Evolutionary conservation across 2,329 filamentous ascomycete species (phyloP).

Genomic region (Capronia americana): DNA sequence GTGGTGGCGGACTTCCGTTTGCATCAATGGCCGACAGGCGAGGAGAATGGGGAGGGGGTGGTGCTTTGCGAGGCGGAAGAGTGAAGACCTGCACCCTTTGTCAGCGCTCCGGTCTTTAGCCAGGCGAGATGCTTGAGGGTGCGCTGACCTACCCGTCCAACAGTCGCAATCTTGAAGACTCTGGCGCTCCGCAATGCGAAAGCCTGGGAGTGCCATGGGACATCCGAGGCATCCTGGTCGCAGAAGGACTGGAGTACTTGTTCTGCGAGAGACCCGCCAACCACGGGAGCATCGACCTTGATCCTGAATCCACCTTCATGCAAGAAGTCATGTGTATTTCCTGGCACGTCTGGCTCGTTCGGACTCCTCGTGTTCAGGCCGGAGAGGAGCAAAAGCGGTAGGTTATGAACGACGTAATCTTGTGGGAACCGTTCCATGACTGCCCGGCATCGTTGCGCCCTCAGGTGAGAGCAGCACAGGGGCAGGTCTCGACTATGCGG

Average conservation of each 20-base stretch:
- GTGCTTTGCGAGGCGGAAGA: constrained; percentile 68
- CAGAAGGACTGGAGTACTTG: constrained; percentile 71
- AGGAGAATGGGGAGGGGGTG: constrained; percentile 61
- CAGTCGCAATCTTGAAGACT: constrained; percentile 72
- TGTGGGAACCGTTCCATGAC: constrained; percentile 55
- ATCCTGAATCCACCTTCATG: constrained; percentile 66
- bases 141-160: constrained; percentile 76
- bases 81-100: constrained; percentile 54
- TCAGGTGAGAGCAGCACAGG: not conserved
- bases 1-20: constrained; percentile 53
- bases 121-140: constrained; percentile 18
- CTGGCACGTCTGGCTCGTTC: constrained; percentile 40
- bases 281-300: constrained; percentile 71
- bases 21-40: constrained; percentile 55
- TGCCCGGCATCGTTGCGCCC: constrained; percentile 24
- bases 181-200: constrained; percentile 56
- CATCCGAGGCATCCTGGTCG: constrained; percentile 66
- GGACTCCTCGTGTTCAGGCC: constrained; percentile 64
- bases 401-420: constrained; percentile 83
- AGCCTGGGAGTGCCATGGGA: constrained; percentile 71
- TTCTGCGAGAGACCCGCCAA: constrained; percentile 70
- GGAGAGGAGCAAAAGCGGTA: constrained; percentile 82
- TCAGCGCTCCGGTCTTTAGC: constrained; percentile 30
- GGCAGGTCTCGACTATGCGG: not conserved
- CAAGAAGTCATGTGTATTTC: constrained; percentile 58